Evolutionary conservation across 148 eudicot species (phyloP), one percentile per base, ranked within the genome.

Genomic region (Nepenthes gracilis): DNA sequence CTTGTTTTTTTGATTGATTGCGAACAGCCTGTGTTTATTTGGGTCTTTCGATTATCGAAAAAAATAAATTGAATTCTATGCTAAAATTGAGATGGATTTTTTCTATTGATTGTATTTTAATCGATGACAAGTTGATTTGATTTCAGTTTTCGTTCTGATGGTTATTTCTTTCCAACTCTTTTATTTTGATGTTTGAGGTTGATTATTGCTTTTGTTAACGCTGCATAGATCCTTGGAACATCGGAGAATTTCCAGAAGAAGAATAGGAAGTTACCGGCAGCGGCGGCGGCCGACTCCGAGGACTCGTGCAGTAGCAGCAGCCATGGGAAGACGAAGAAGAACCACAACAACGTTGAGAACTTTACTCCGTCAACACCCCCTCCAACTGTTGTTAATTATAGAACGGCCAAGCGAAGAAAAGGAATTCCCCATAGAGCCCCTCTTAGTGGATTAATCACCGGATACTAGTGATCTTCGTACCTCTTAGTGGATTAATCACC

Each of bases 401-500:
- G 86, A 64, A 66, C 77, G 2, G 77, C 83, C 72, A 85, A 92
- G 73, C 57, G 98, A 63, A 88, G 98, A 63, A 92, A 92, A 86
- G 98, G 98, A n/a, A 92, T 85, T 58, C 98, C 98, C 36, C 98
- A 88, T 63, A 86, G 98, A 74, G 90, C 98, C 65, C 98, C 98
- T 70, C 73, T 75, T 68, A 68, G 69, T 62, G 84, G 83, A 32
- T 70, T 82, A 4, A 50, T 71, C 35, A 74, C 85, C 69, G 86
- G 85, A 57, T 80, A 75, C 63, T 81, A 68, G 43, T 40, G 43
- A 40, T 40, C 4, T 40, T 40, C n/a, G n/a, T n/a, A 40, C 43
- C 3, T 40, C 3, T 40, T 40, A 40, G 43, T 7, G 7, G 45
- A 23, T 23, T 23, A 23, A 23, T 23, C 8, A 40, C 45, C 45